phyloP scores from a whole-genome alignment of 805 yeast species.

The Ogataea methanolica region DNA sequence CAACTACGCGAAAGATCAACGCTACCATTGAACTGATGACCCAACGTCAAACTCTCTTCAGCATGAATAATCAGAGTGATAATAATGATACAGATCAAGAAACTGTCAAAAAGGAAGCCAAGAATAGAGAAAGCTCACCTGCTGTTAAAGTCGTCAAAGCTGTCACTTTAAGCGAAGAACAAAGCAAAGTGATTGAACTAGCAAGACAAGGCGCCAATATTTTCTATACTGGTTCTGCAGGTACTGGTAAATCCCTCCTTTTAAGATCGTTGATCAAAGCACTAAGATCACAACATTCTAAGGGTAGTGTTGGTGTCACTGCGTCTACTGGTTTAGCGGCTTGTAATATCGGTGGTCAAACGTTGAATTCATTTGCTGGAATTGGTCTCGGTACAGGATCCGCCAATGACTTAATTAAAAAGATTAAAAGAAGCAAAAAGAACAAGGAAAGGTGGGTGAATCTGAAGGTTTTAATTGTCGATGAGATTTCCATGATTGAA shows the following conservation, averaged over 20 bases:
- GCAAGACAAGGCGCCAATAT: constrained; percentile 61
- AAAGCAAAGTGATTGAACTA: constrained; percentile 57
- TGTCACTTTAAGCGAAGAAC: constrained; percentile 51
- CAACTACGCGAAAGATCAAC: constrained; percentile 8
- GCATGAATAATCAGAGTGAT: not conserved
- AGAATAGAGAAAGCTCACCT: not conserved
- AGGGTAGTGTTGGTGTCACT: constrained; percentile 61
- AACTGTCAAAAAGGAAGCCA: not conserved
- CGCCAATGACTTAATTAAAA: constrained; percentile 41
- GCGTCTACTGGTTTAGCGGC: constrained; percentile 88
- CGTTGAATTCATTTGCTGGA: constrained; percentile 74
- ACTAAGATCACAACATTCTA: constrained; percentile 40
- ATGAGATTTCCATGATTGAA: constrained; percentile 79
- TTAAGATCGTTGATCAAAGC: constrained; percentile 57
- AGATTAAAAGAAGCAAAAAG: constrained; percentile 48
- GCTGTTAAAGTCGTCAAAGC: constrained; percentile 16
- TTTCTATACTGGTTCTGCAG: constrained; percentile 97
- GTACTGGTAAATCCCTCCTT: constrained; percentile 95
- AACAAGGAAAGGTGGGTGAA: constrained; percentile 50
- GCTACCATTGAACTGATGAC: constrained; percentile 16
- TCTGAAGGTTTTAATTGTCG: constrained; percentile 60
- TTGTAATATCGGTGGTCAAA: constrained; percentile 74
- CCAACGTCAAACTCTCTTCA: constrained; percentile 11
- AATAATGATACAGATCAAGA: too few species aligned
- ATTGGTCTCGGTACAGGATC: constrained; percentile 67